Percentiles rank a stretch among this genome's conserved stretches.
Evolutionary conservation across 2,329 filamentous ascomycete genomes (phyloP).

Genomic region (Aspergillus aculeatinus): DNA sequence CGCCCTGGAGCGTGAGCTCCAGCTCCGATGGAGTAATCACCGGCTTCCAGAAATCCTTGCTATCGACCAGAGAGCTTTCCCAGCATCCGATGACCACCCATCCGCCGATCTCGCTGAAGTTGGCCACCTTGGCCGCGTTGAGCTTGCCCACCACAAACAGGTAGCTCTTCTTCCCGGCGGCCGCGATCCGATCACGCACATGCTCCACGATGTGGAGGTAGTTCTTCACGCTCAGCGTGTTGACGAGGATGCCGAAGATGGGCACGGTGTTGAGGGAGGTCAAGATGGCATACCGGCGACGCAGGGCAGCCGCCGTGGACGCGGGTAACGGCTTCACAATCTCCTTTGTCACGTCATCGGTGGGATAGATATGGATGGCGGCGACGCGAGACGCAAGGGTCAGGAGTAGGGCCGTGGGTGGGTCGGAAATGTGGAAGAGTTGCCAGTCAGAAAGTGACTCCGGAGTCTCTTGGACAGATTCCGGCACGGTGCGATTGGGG

Average conservation of each 20-base stretch:
- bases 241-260: slow-evolving; percentile 91
- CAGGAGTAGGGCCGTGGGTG: slow-evolving; percentile 78
- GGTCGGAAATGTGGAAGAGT: slow-evolving; percentile 81
- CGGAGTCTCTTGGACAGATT: slow-evolving; percentile 46
- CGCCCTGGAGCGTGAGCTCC: slow-evolving; percentile 70
- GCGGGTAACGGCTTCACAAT: slow-evolving; percentile 47
- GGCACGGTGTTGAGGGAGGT: slow-evolving; percentile 76
- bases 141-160: slow-evolving; percentile 95
- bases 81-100: slow-evolving; percentile 98
- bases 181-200: slow-evolving; percentile 69
- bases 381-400: slow-evolving; percentile 81
- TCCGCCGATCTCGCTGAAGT: slow-evolving; percentile 90
- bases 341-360: slow-evolving; percentile 36
- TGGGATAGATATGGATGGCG: slow-evolving; percentile 75
- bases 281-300: slow-evolving; percentile 84
- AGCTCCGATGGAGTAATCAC: slow-evolving; percentile 96
- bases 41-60: slow-evolving; percentile 81
- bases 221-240: slow-evolving; percentile 88
- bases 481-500: slow-evolving; percentile 75
- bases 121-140: slow-evolving; percentile 92
- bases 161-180: slow-evolving; percentile 89
- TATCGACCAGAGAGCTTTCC: slow-evolving; percentile 91
- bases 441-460: slow-evolving; percentile 63
- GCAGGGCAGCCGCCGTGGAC: slow-evolving; percentile 60
- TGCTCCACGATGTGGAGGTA: slow-evolving; percentile 79